Evolutionary conservation across 495 filamentous ascomycete species (phyloP).

Genomic region (Podospora appendiculata): DNA sequence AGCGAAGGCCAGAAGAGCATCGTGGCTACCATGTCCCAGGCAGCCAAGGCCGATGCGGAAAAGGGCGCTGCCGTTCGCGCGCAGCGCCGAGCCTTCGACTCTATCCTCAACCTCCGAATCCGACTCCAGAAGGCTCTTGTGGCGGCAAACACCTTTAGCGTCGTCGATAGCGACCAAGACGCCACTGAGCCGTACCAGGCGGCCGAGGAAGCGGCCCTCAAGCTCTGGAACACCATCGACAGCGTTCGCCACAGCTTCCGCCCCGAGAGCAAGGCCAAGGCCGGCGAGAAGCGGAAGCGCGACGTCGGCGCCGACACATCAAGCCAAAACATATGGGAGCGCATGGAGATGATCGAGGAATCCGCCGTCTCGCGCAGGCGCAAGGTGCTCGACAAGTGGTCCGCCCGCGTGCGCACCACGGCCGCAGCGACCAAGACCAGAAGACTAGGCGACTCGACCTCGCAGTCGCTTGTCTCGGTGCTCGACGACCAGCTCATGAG

Average conservation of each 20-base stretch:
- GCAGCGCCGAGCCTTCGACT: slow-evolving; percentile 79
- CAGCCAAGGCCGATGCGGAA: slow-evolving; percentile 66
- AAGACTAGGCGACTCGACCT: slow-evolving; percentile 44
- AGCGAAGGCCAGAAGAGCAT: slow-evolving; percentile 63
- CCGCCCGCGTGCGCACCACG: slow-evolving; percentile 40
- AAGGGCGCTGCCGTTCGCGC: slow-evolving; percentile 81
- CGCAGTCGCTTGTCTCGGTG: slow-evolving; percentile 58
- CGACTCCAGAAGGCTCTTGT: slow-evolving; percentile 84
- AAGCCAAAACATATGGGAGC: slow-evolving; percentile 60
- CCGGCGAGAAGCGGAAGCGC: slow-evolving; percentile 51
- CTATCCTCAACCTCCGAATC: slow-evolving; percentile 79
- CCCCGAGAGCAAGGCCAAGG: slow-evolving; percentile 25
- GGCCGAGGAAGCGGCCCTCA: slow-evolving; percentile 81
- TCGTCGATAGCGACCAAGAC: slow-evolving; percentile 26
- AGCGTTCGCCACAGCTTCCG: slow-evolving; percentile 53
- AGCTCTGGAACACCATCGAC: slow-evolving; percentile 79
- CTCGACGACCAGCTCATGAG: slow-evolving; percentile 69
- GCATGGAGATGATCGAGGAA: slow-evolving; percentile 60
- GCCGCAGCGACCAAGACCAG: slow-evolving; percentile 37
- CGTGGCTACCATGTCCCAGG: slow-evolving; percentile 59
- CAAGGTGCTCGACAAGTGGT: slow-evolving; percentile 62
- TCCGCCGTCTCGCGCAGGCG: slow-evolving; percentile 40
- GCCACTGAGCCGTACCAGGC: slow-evolving; percentile 51
- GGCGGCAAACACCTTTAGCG: slow-evolving; percentile 67
- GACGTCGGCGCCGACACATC: slow-evolving; percentile 42